Conservation (phyloP, 1,284 basidiomycete genomes). For the Trichosporon asahii region DNA sequence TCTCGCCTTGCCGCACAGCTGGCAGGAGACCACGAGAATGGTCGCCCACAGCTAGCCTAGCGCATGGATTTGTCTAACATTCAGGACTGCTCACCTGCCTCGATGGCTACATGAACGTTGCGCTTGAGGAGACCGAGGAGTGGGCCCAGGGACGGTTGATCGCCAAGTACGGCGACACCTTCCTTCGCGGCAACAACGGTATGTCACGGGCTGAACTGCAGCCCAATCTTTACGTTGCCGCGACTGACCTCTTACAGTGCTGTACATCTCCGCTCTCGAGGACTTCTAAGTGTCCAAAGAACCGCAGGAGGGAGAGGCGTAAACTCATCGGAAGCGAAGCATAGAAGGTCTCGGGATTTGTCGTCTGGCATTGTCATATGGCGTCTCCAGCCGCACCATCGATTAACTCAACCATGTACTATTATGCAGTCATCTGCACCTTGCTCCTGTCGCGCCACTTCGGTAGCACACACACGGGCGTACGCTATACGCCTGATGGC, state of each 20-base stretch:
- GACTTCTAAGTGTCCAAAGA: conserved; percentile 33
- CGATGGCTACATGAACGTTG: conserved; percentile 99
- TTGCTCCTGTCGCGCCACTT: background rate
- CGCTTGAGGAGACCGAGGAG: conserved; percentile 93
- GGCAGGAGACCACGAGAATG: too few species aligned
- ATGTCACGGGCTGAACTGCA: conserved; percentile 38
- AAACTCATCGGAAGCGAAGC: background rate
- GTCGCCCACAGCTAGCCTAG: too few species aligned
- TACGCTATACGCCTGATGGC: too few species aligned
- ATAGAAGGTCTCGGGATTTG: conserved; percentile 3
- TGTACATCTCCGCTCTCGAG: conserved; percentile 56
- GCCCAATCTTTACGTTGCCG: too few species aligned
- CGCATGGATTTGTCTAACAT: background rate
- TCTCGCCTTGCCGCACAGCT: too few species aligned
- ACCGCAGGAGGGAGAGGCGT: background rate
- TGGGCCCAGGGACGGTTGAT: conserved; percentile 81
- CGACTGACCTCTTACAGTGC: conserved; percentile 40
- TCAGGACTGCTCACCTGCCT: conserved; percentile 90
- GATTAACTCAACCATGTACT: conserved; percentile 2
- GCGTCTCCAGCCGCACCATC: background rate
- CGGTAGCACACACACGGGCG: too few species aligned
- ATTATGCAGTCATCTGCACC: conserved; percentile 6
- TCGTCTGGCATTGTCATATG: background rate
- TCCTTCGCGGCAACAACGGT: conserved; percentile 97
- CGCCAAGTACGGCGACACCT: conserved; percentile 88